Conservation (phyloP, 371 early-diverging fungal species). For the Actinomortierella wolfii region DNA sequence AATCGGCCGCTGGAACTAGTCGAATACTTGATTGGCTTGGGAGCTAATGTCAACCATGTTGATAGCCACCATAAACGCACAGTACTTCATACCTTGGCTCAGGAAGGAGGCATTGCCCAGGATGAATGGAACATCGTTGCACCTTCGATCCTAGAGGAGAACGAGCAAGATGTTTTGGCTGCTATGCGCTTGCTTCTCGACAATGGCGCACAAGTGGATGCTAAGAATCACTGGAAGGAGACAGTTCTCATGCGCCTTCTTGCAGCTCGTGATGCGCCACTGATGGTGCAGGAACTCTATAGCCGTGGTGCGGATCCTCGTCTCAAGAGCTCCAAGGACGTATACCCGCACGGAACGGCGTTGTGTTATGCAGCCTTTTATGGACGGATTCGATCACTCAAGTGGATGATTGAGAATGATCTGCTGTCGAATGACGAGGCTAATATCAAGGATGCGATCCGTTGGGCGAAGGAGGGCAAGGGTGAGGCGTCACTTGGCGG, state of each 20-base stretch:
- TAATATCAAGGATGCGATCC: conserved; percentile 32
- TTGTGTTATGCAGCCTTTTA: conserved; percentile 33
- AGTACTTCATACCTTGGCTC: conserved; percentile 32
- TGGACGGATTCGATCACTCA: conserved; percentile 34
- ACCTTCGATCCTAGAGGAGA: conserved; percentile 23
- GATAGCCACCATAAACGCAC: conserved; percentile 30
- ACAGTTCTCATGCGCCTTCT: conserved; percentile 29
- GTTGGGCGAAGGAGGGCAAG: conserved; percentile 25
- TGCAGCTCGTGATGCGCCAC: conserved; percentile 23
- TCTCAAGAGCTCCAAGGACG: conserved; percentile 35
- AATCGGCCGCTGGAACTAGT: conserved; percentile 29
- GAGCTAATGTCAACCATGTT: conserved; percentile 25
- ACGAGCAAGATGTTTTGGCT: conserved; percentile 30
- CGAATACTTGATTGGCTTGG: conserved; percentile 27
- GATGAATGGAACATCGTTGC: conserved; percentile 29
- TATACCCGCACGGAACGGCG: conserved; percentile 36
- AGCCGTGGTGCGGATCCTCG: conserved; percentile 37
- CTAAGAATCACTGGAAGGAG: conserved; percentile 44
- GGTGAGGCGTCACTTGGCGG: conserved; percentile 8
- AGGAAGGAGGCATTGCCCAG: conserved; percentile 29
- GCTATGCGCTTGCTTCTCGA: conserved; percentile 38
- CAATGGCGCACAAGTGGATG: conserved; percentile 26
- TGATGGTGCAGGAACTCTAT: conserved; percentile 41
- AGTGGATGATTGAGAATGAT: conserved; percentile 45
- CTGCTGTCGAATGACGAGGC: conserved; percentile 33